Base-by-base conservation (phyloP, 371 early-diverging fungal genomes). In the Apophysomyces trapeziformis region DNA sequence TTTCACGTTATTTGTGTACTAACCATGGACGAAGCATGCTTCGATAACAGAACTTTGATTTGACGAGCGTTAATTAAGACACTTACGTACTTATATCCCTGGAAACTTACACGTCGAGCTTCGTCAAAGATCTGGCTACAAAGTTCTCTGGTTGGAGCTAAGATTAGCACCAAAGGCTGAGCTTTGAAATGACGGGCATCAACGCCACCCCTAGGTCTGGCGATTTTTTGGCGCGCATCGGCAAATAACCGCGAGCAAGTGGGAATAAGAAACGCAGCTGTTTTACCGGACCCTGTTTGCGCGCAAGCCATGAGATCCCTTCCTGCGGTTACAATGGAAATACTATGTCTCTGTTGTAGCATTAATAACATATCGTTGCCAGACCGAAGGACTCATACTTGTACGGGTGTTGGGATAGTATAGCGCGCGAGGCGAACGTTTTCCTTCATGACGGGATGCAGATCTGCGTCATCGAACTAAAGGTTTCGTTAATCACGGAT, bases 231-330 rank as follows among this genome's bases (percentile, higher is more conserved):
- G 9, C 63, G 72, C 14, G 78, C 79, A 1, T 60, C 47, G 16
- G 45, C 47, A 50, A 83, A 79, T 14, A 83, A 66, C 12, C 68
- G 61, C n/a, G 79, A 78, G 13, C 73, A 70, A 18, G 81, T 80
- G 1, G 92, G 92, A 1, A 91, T 70, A 18, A 91, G 65, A 73
- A 87, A 93, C 2, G 90, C 88, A 38, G 90, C 86, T 7, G 93
- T 92, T 69, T 93, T 80, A 65, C 80, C 80, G 32, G 97, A 95
- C 58, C 94, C 93, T 11, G 94, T 95, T 37, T 93, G 93, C 4
- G 93, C 94, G 65, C 90, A 90, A 0, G 89, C 91, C 82, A 94
- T 87, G 39, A 94, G 57, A 68, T 92, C 91, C 14, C 87, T 78
- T n/a, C 88, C 88, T 5, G 77, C 75, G 18, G 83, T 69, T 18